A percentile compares a stretch with the other conserved stretches of the same genome.
Evolutionary conservation across 768 basidiomycete species (phyloP).

Genomic region (Serendipita sp.): DNA sequence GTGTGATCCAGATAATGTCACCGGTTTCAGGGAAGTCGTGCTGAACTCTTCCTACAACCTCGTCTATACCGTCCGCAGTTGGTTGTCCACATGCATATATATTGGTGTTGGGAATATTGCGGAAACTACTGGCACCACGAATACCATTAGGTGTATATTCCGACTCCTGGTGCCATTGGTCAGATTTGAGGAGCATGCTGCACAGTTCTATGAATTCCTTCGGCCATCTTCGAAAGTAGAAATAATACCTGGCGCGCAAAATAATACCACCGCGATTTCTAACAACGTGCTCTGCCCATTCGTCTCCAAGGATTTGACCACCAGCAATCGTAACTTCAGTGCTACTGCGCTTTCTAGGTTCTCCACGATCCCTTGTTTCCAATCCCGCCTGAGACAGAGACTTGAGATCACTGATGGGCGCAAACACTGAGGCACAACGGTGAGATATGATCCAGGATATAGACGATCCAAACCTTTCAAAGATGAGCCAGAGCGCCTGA

Average conservation of each 20-base stretch:
- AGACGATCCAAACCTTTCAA: background rate
- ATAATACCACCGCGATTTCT: slow-evolving; percentile 92
- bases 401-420: slow-evolving; percentile 79
- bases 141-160: slow-evolving; percentile 34
- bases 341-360: slow-evolving; percentile 43
- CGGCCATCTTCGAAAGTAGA: background rate
- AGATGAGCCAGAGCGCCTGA: slow-evolving; percentile 41
- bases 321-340: slow-evolving; percentile 52
- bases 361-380: slow-evolving; percentile 34
- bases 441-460: background rate
- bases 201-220: no score
- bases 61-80: slow-evolving; percentile 68
- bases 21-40: slow-evolving; percentile 39
- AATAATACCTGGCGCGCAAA: slow-evolving; percentile 60
- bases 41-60: slow-evolving; percentile 53
- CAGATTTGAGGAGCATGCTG: slow-evolving; percentile 79
- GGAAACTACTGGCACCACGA: slow-evolving; percentile 90
- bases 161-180: slow-evolving; percentile 73
- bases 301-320: slow-evolving; percentile 80
- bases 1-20: slow-evolving; percentile 72
- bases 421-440: slow-evolving; percentile 69
- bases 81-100: slow-evolving; percentile 93
- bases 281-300: slow-evolving; percentile 88
- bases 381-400: slow-evolving; percentile 55
- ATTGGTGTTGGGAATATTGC: slow-evolving; percentile 59